Evolutionary conservation across 1,284 basidiomycete genomes (phyloP), one percentile per base, ranked within the genome.

Genomic region (Megacollybia platyphylla): DNA sequence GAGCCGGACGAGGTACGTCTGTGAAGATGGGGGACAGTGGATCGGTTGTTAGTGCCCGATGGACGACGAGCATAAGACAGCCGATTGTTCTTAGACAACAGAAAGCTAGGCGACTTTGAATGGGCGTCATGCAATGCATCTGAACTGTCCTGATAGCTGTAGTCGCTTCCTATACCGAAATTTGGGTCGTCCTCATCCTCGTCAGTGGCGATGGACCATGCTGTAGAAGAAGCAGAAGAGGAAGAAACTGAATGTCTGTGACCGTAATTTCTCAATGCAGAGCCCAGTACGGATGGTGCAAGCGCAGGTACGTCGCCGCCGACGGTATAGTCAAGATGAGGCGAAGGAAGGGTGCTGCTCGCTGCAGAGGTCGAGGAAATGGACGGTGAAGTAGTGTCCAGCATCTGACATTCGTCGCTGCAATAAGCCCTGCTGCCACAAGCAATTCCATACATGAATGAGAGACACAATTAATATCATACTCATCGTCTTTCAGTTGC

Each of bases 61-160:
- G 82, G 82, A 6, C 76, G 68, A 44, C 83, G 77, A 44, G 78
- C 70, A 53, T 85, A 84, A 5, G 70, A 73, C 5, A 85, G 60
- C 32, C 28, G 58, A 5, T n/a, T 15, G 11, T 15, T 51, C 32
- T 37, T 34, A 38, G 48, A 57, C 58, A 52, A 65, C 56, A 40
- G 54, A 46, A 47, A 53, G 52, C 35, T 56, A 47, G 26, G 58
- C n/a, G 65, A 62, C 53, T 68, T 70, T 39, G 60, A 53, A 48
- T 50, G 54, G 44, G 52, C 56, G 49, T 71, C 63, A 47, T 53
- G 60, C 17, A 59, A 49, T 15, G 56, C 51, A 43, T 68, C 62
- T 29, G 49, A 49, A 43, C 54, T 53, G 49, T 64, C 57, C 46
- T 60, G 48, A 52, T 54, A 62, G 45, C 57, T 59, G 44, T 59